Percentiles rank a stretch among this genome's conserved stretches.
phyloP scores from a whole-genome alignment of 2,329 filamentous ascomycete genomes.

The Fusarium sp. region DNA sequence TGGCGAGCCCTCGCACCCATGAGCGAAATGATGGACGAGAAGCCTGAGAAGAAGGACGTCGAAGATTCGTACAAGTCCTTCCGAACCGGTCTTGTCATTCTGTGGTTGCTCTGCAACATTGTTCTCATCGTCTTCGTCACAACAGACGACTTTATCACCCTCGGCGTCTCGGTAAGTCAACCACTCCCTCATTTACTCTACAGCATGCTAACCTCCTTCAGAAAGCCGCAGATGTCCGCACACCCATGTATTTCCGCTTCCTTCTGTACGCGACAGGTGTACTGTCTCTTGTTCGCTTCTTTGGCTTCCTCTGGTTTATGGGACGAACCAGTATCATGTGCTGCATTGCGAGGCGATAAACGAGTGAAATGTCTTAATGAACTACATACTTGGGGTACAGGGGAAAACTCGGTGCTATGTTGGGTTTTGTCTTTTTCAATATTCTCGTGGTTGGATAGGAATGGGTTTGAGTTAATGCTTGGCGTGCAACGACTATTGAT shows the following conservation, averaged over 20 bases:
- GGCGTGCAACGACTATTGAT: constrained; percentile 8
- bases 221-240: constrained; percentile 38
- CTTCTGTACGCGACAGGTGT: constrained; percentile 45
- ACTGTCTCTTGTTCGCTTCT: constrained; percentile 44
- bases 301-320: constrained; percentile 46
- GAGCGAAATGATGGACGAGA: constrained; percentile 36
- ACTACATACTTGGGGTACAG: constrained; percentile 18
- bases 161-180: constrained; percentile 41
- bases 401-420: not conserved
- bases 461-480: constrained; percentile 10
- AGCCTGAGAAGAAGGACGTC: constrained; percentile 42
- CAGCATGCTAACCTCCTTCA: constrained; percentile 23
- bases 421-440: not conserved
- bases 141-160: constrained; percentile 42
- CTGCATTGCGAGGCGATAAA: constrained; percentile 42
- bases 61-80: constrained; percentile 47
- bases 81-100: constrained; percentile 44
- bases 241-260: constrained; percentile 42
- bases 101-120: constrained; percentile 46
- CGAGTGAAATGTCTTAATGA: constrained; percentile 19
- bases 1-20: constrained; percentile 45
- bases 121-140: constrained; percentile 45
- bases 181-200: rapidly evolving
- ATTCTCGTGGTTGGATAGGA: not conserved
- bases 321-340: constrained; percentile 47